Evolutionary conservation across 2,329 filamentous ascomycete genomes (phyloP).

Genomic region (Monosporascus sp.): DNA sequence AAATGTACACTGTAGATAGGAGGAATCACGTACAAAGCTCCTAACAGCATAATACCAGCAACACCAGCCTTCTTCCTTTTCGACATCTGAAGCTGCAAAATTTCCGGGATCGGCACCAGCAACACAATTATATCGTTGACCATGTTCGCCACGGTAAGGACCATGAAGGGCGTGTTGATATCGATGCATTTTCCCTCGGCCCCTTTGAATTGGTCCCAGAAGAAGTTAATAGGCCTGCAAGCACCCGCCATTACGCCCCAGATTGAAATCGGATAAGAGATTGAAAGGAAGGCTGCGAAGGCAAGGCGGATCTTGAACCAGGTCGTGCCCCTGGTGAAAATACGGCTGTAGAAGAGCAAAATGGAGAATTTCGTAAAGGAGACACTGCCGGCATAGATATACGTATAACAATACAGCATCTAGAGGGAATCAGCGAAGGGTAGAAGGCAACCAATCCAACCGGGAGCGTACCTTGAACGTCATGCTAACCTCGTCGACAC

Average conservation of each 20-base stretch:
- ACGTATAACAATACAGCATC: constrained; percentile 25
- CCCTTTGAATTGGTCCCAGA: constrained; percentile 20
- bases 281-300: constrained; percentile 15
- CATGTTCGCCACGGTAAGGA: constrained; percentile 22
- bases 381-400: constrained; percentile 23
- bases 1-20: not conserved
- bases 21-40: constrained; percentile 21
- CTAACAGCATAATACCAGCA: constrained; percentile 23
- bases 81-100: constrained; percentile 24
- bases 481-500: not conserved
- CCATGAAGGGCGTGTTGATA: constrained; percentile 18
- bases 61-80: constrained; percentile 21
- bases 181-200: constrained; percentile 20
- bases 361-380: constrained; percentile 27
- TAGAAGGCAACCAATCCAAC: not conserved
- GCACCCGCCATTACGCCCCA: constrained; percentile 13
- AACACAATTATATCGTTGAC: constrained; percentile 26
- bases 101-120: constrained; percentile 23
- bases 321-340: constrained; percentile 23
- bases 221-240: constrained; percentile 17
- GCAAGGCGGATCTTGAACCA: constrained; percentile 17
- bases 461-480: constrained; percentile 13
- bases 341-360: constrained; percentile 25
- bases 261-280: constrained; percentile 21
- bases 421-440: constrained; percentile 5